Evolutionary conservation across 2,329 filamentous ascomycete genomes (phyloP), one percentile per base, ranked within the genome.

Genomic region (Capronia americana): DNA sequence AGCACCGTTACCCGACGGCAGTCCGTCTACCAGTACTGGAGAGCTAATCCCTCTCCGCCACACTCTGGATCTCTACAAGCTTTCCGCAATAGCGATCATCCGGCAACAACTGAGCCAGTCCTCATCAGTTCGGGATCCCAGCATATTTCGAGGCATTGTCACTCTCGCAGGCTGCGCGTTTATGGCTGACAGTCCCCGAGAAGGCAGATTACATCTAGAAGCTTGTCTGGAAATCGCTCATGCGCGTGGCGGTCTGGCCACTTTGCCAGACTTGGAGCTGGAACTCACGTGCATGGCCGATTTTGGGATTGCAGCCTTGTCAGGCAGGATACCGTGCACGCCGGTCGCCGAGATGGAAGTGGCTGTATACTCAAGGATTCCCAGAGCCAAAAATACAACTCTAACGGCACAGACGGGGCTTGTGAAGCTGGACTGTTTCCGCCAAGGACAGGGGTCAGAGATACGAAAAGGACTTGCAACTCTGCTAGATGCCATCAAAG

Each of bases 171-270:
- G n/a, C 55, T 57, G 55, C 26, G 55, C 41, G 17, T 57, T 57
- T 32, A 57, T 57, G 30, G 55, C 55, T 32, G 30, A 41, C n/a
- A 57, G 30, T 20, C 30, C 55, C 6, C 17, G 14, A 20, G 55
- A 57, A 44, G 55, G 55, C 20, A 57, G 55, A 44, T 17, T 57
- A 23, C 55, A 57, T 41, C 28, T 57, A 11, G 28, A 57, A 17
- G 55, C 55, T 38, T 41, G 55, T n/a, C 34, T 57, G 6, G 55
- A 57, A 32, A 57, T 57, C 55, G 55, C 55, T 2, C 55, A 41
- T n/a, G 55, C 55, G 6, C 55, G 55, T 41, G 55, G 55, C 10
- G 55, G 55, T 38, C 55, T 57, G 3, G 30, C 14, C n/a, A 44
- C 55, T 17, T 17, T 57, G n/a, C 41, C 32, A 10, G 17, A 41